Base-by-base conservation (phyloP, 1,284 basidiomycete species). In the Pisolithus thermaeus region DNA sequence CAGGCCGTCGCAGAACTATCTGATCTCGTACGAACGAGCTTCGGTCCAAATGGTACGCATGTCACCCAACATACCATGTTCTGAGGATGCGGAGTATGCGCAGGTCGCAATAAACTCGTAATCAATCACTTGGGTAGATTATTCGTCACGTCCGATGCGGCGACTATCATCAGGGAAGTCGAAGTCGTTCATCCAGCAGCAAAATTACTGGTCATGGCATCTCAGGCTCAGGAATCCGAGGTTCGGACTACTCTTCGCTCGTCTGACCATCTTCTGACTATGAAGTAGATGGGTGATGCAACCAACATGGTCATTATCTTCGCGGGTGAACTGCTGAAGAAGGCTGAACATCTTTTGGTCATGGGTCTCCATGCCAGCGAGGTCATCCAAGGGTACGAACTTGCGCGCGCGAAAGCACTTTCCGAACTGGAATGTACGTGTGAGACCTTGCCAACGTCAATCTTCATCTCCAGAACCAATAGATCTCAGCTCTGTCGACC, bases 101-200 rank as follows among this genome's bases (percentile, higher is more conserved):
- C 55, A 89, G 94, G 94, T 41, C 81, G 94, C 52, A 97, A 97
- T 73, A 97, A 97, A 71, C 84, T 97, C 55, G 75, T 97, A 64
- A 94, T 97, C 73, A 97, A 97, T 71, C 97, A 99, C 71, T 78
- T 99, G 42, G 94, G 94, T 52, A 82, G 86, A 65, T 78, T 98
- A 46, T 99, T 99, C 71, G 95, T 99, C 53, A 99, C 97, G 28
- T 97, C 92, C 46, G 97, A 99, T 80, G 96, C 97, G 7, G 97
- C 97, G 9, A 99, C 97, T 52, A 99, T 99, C 72, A 95, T 99
- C 66, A 83, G 90, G 58, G 97, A 99, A 73, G 86, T 98, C 67
- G 97, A 99, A 68, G 93, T 99, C 47, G 92, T 98, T 27, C 97
- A 99, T 70, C 97, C 97, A 0, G 96, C 96, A 5, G 97, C 94